phyloP scores from a whole-genome alignment of 108 stramenopile species.

The Stephanodiscus triporus region DNA sequence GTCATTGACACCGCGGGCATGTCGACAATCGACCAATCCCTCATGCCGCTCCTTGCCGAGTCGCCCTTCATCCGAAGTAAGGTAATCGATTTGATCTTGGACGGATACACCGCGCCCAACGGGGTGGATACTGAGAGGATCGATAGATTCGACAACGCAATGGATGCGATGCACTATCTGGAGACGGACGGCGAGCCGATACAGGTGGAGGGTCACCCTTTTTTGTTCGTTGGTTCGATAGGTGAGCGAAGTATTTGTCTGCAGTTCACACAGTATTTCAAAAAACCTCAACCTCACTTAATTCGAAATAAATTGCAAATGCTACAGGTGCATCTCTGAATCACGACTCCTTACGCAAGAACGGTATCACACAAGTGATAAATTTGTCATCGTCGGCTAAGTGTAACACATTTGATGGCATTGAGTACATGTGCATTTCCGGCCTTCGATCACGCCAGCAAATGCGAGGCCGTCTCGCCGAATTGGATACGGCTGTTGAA shows the following conservation, averaged over 20 bases:
- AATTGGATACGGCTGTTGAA: slow-evolving; percentile 20
- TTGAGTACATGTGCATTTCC: slow-evolving; percentile 28
- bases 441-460: not conserved
- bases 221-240: slow-evolving; percentile 37
- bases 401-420: slow-evolving; percentile 26
- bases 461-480: not conserved
- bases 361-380: slow-evolving; percentile 29
- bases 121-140: too few species aligned
- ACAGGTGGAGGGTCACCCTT: slow-evolving; percentile 22
- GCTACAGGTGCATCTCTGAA: slow-evolving; percentile 27
- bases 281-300: not conserved
- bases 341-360: not conserved
- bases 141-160: slow-evolving; percentile 16
- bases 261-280: too few species aligned
- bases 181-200: slow-evolving; percentile 24
- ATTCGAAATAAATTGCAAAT: not conserved
- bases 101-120: too few species aligned
- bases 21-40: too few species aligned
- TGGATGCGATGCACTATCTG: slow-evolving; percentile 16
- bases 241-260: not conserved
- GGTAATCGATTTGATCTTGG: too few species aligned
- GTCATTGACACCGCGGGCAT: too few species aligned
- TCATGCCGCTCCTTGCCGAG: too few species aligned
- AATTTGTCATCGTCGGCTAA: slow-evolving; percentile 20
- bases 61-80: too few species aligned